These are phyloP conservation scores for Vitis hybrid DNA, from an alignment of 177 flowering plant species.

Conservation along the genomic window DNA sequence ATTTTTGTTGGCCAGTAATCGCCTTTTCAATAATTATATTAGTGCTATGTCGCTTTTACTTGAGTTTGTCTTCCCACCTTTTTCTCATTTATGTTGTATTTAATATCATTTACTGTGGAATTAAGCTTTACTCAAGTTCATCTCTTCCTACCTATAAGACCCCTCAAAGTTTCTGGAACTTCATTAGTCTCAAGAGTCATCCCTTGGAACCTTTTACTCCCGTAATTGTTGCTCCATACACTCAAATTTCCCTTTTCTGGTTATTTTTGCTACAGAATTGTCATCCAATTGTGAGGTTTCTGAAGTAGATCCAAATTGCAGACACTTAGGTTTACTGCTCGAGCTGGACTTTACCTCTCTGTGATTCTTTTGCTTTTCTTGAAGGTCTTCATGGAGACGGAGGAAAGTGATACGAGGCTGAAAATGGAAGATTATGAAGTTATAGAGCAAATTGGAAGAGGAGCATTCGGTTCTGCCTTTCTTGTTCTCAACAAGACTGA, in stretches of 20 bases:
- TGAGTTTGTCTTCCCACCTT: slow-evolving; percentile 6
- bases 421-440: slow-evolving; percentile 82
- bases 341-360: background rate
- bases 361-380: slow-evolving; percentile 1
- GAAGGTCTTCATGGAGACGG: slow-evolving; percentile 35
- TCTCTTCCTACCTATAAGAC: slow-evolving; percentile 6
- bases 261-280: background rate
- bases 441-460: slow-evolving; percentile 89
- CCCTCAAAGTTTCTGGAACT: slow-evolving; percentile 4
- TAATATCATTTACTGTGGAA: slow-evolving; percentile 5
- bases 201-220: background rate
- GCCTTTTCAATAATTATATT: background rate
- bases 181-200: background rate
- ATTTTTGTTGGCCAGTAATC: slow-evolving; percentile 11
- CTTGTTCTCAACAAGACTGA: slow-evolving; percentile 71
- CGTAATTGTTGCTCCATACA: slow-evolving; percentile 13
- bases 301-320: slow-evolving; percentile 6
- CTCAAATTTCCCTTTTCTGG: background rate
- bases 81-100: background rate
- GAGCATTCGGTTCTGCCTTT: slow-evolving; percentile 80
- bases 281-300: slow-evolving; percentile 7
- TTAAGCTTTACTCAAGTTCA: slow-evolving; percentile 13
- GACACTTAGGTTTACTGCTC: background rate
- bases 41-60: slow-evolving; percentile 1
- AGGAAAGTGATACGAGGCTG: slow-evolving; percentile 33